A percentile compares a stretch with the other conserved stretches of the same genome.
phyloP scores from a whole-genome alignment of 257 asterid species.

The Nicotiana obtusifolia region DNA sequence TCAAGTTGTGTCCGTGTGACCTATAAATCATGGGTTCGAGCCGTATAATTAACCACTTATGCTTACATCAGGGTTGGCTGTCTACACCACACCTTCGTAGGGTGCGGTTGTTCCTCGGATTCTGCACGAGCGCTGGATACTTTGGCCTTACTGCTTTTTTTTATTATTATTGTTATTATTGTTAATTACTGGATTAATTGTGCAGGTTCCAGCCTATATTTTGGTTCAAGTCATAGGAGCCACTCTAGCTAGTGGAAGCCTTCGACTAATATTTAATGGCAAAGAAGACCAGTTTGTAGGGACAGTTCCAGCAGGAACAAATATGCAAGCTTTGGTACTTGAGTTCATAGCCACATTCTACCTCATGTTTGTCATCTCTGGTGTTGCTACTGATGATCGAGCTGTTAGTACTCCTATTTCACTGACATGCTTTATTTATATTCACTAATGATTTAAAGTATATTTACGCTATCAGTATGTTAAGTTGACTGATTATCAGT shows the following conservation, averaged over 20 bases:
- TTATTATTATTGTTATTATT: not conserved
- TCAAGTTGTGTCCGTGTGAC: too few relatives aligned
- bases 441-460: not conserved
- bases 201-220: conserved; percentile 16
- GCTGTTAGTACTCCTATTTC: conserved; percentile 10
- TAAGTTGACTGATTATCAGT: too few relatives aligned
- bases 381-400: conserved; percentile 22
- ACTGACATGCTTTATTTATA: too few relatives aligned
- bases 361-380: conserved; percentile 27
- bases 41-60: too few relatives aligned
- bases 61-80: too few relatives aligned
- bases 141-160: too few relatives aligned
- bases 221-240: conserved; percentile 27
- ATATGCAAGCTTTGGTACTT: conserved; percentile 22
- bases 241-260: conserved; percentile 25
- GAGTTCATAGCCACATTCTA: conserved; percentile 30
- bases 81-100: too few relatives aligned
- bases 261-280: conserved; percentile 17
- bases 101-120: too few relatives aligned
- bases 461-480: not conserved
- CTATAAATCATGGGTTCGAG: too few relatives aligned
- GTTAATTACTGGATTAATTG: not conserved
- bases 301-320: conserved; percentile 26
- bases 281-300: conserved; percentile 23
- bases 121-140: too few relatives aligned